Evolutionary conservation across 257 asterid genomes (phyloP).

Genomic region (Gentiana straminea): DNA sequence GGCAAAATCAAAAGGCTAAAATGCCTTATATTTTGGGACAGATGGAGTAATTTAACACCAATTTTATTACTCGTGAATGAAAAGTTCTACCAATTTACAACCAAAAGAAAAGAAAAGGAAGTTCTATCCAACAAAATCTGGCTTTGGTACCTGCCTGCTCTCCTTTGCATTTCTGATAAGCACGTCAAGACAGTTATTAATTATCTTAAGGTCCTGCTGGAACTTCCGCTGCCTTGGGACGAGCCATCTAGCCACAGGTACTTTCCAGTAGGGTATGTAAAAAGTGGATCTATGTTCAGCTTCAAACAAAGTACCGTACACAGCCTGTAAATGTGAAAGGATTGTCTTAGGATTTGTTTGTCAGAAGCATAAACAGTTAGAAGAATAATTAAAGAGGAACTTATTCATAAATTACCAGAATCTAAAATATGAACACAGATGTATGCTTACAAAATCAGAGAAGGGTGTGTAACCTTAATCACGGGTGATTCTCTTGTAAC

Average conservation of each 20-base stretch:
- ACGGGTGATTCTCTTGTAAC: slow-evolving; percentile 93
- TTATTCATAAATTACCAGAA: not conserved
- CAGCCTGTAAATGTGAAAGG: slow-evolving; percentile 45
- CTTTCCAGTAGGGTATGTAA: slow-evolving; percentile 91
- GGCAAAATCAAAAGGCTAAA: too few relatives aligned
- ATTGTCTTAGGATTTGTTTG: not conserved
- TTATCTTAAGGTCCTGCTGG: slow-evolving; percentile 77
- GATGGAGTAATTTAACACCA: too few relatives aligned
- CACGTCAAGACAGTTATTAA: slow-evolving; percentile 82
- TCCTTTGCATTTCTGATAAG: slow-evolving; percentile 86
- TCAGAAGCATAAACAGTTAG: too few relatives aligned
- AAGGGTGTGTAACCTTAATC: slow-evolving; percentile 49
- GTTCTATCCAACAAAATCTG: not conserved
- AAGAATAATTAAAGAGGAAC: not conserved
- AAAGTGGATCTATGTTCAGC: slow-evolving; percentile 98
- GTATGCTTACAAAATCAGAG: not conserved
- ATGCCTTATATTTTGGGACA: too few relatives aligned
- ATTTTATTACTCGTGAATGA: too few relatives aligned
- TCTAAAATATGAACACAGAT: slow-evolving; percentile 1
- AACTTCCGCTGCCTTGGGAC: slow-evolving; percentile 91
- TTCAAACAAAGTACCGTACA: slow-evolving; percentile 94
- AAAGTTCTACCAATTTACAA: too few relatives aligned
- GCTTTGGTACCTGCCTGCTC: slow-evolving; percentile 68
- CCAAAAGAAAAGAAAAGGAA: too few relatives aligned
- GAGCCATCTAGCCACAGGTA: slow-evolving; percentile 80